A percentile compares a stretch with the other conserved stretches of the same genome.
Evolutionary conservation across 2,329 filamentous ascomycete genomes (phyloP).

Genomic region (Calycina herbarum): DNA sequence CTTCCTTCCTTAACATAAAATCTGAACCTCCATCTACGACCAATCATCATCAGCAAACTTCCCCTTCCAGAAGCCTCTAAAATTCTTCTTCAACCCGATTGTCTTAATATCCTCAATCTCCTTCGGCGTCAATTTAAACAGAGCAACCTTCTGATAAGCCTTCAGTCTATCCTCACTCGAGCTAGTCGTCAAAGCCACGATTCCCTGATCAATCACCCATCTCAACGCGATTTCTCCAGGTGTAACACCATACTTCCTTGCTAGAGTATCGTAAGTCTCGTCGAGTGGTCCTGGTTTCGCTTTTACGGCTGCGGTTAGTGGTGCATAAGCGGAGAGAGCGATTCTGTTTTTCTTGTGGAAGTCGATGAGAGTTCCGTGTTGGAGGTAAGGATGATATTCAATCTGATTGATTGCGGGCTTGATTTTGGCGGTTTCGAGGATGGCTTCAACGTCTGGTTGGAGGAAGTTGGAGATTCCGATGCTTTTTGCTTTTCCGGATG

Average conservation of each 20-base stretch:
- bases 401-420: slow-evolving; percentile 76
- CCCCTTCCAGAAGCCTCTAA: slow-evolving; percentile 16
- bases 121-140: slow-evolving; percentile 58
- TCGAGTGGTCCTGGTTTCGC: slow-evolving; percentile 56
- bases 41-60: slow-evolving; percentile 16
- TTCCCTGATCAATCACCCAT: slow-evolving; percentile 60
- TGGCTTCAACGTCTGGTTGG: slow-evolving; percentile 53
- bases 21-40: neutral
- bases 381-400: slow-evolving; percentile 75
- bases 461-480: slow-evolving; percentile 81
- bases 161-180: slow-evolving; percentile 57
- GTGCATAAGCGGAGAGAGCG: slow-evolving; percentile 54
- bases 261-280: slow-evolving; percentile 49
- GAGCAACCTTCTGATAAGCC: slow-evolving; percentile 51
- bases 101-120: slow-evolving; percentile 59
- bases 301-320: slow-evolving; percentile 52
- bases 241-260: slow-evolving; percentile 58
- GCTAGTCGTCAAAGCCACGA: slow-evolving; percentile 61
- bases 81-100: slow-evolving; percentile 44
- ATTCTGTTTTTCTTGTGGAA: slow-evolving; percentile 61
- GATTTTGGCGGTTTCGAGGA: slow-evolving; percentile 60
- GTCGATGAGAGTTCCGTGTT: slow-evolving; percentile 52
- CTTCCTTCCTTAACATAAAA: neutral
- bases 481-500: slow-evolving; percentile 62
- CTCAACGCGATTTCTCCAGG: slow-evolving; percentile 57